A percentile compares a stretch with the other conserved stretches of the same genome.
Conservation (phyloP, 2,329 filamentous ascomycete species). For the Sporothrix pallida region DNA sequence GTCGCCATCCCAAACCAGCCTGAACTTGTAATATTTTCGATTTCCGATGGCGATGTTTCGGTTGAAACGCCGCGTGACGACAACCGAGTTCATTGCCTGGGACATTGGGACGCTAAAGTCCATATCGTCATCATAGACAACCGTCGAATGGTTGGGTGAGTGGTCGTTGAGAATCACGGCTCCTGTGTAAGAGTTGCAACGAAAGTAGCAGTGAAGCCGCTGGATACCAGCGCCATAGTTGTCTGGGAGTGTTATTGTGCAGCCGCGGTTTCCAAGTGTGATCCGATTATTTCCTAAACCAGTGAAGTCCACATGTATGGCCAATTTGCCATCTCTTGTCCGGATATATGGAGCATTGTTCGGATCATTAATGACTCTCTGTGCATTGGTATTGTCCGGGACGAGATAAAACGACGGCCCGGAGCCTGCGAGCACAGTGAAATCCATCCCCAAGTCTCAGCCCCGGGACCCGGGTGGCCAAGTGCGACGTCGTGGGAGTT, state of each 20-base stretch:
- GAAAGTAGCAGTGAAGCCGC: conserved; percentile 40
- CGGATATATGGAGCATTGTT: not conserved
- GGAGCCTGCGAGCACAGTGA: not conserved
- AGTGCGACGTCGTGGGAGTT: not conserved
- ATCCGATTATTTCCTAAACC: conserved; percentile 30
- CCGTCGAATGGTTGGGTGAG: conserved; percentile 38
- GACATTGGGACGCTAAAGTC: conserved; percentile 39
- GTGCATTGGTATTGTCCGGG: conserved; percentile 13
- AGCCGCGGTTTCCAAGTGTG: conserved; percentile 37
- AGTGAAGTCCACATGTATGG: conserved; percentile 34
- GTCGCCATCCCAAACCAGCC: conserved; percentile 39
- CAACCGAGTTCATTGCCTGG: conserved; percentile 37
- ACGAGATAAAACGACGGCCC: conserved; percentile 30
- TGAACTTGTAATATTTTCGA: conserved; percentile 41
- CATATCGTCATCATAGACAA: conserved; percentile 37
- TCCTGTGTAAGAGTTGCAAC: conserved; percentile 38
- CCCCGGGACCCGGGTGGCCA: not conserved
- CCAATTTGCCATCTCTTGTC: not conserved
- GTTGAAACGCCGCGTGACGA: conserved; percentile 42
- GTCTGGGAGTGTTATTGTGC: conserved; percentile 40
- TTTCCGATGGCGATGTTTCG: conserved; percentile 40
- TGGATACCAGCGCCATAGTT: conserved; percentile 38
- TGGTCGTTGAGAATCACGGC: conserved; percentile 42
- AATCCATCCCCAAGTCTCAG: not conserved
- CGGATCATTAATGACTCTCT: not conserved